Evolutionary conservation across 192 early-diverging fungal species (phyloP), one percentile per base, ranked within the genome.

Genomic region (Rhizophagus sp.): DNA sequence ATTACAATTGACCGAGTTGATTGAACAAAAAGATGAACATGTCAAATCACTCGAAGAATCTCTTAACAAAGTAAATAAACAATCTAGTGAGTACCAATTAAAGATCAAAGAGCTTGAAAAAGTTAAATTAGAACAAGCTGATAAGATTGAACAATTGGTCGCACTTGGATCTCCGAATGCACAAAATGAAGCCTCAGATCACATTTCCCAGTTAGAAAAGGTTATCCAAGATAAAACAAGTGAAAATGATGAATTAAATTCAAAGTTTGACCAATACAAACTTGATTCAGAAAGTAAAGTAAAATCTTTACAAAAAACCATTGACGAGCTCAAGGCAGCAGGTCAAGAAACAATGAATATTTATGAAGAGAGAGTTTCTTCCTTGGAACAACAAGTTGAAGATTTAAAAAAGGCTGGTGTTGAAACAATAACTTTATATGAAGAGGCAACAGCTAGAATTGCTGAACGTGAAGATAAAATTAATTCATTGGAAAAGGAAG

Each of bases 291-390:
- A 78, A 13, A 12, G 9, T 11, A 67, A 50, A 67, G 65, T 67
- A 4, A 13, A 49, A 3, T 17, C 39, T 15, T 63, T 87, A 13
- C 78, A 84, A 41, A 78, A 76, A 61, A 73, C 81, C 1, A 82
- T 84, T 1, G 80, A 84, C 61, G 80, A 88, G 19, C 72, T 88
- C 33, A 88, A 86, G 69, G 62, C 76, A 49, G 85, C 87, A 0
- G 83, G 87, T 49, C 82, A 86, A 81, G 87, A 88, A 30, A 84
- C 83, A 30, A 80, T 88, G 3, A 83, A 88, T 12, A 73, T 88
- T 25, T 88, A 88, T 36, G 87, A 88, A 68, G 79, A 72, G 7
- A 86, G 82, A 62, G 80, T 83, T 5, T 24, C 78, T 6, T 34
- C 72, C 5, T 57, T 88, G 1, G 81, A 83, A 25, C 25, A 72